phyloP scores from a whole-genome alignment of 1,284 basidiomycete genomes.

The Marasmius fiardii region DNA sequence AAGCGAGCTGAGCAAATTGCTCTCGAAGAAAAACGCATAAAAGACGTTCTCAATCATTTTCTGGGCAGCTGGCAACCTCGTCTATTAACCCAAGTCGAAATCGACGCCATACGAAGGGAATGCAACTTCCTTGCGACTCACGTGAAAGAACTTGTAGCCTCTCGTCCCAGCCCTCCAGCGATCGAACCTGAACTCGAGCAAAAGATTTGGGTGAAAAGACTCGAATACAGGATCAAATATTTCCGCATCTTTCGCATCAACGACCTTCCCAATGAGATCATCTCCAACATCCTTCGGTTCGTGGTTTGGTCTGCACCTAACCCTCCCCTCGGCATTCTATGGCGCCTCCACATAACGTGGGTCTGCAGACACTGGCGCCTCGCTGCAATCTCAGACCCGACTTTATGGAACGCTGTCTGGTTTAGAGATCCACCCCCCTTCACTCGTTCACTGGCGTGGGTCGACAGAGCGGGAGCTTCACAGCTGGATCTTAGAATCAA shows the following conservation, averaged over 20 bases:
- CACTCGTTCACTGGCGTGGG: slow-evolving; percentile 46
- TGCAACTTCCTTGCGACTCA: slow-evolving; percentile 20
- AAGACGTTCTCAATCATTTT: slow-evolving; percentile 4
- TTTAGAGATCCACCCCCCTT: slow-evolving; percentile 49
- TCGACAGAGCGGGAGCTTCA: slow-evolving; percentile 49
- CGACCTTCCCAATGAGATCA: slow-evolving; percentile 60
- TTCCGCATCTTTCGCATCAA: slow-evolving; percentile 54
- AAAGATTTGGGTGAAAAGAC: slow-evolving; percentile 24
- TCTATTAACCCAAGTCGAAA: slow-evolving; percentile 20
- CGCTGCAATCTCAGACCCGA: slow-evolving; percentile 41
- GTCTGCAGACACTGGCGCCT: slow-evolving; percentile 56
- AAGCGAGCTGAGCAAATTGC: not conserved
- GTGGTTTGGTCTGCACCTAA: slow-evolving; percentile 44
- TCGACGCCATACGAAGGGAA: slow-evolving; percentile 17
- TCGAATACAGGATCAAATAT: slow-evolving; percentile 26
- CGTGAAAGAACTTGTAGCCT: slow-evolving; percentile 23
- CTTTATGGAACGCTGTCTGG: slow-evolving; percentile 61
- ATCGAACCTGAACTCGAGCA: slow-evolving; percentile 23
- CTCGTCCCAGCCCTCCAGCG: slow-evolving; percentile 13
- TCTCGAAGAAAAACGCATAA: slow-evolving; percentile 7
- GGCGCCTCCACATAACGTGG: slow-evolving; percentile 50
- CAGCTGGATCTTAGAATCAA: slow-evolving; percentile 56
- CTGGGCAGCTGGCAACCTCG: slow-evolving; percentile 25
- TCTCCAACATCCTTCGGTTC: slow-evolving; percentile 57
- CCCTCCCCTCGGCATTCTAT: slow-evolving; percentile 29